Conservation (phyloP, 768 basidiomycete species). For the Phylloporus scabripes region DNA sequence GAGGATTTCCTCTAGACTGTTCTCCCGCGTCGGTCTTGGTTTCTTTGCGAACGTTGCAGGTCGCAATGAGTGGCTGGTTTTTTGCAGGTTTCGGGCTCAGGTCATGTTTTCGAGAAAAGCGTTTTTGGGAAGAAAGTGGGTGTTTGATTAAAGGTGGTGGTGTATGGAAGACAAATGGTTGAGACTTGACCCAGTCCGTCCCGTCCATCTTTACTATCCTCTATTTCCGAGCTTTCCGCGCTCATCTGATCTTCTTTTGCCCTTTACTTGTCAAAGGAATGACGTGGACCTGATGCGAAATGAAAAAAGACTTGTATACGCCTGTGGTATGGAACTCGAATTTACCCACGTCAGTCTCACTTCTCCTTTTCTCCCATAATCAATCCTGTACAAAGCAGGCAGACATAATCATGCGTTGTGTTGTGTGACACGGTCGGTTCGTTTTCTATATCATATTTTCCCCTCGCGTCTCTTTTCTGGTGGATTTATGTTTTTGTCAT, state of each 20-base stretch:
- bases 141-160: not conserved
- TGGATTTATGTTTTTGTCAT: slow-evolving; percentile 7
- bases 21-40: slow-evolving; percentile 25
- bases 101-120: slow-evolving; percentile 14
- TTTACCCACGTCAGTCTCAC: slow-evolving; percentile 19
- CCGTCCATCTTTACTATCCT: slow-evolving; percentile 30
- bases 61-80: slow-evolving; percentile 28
- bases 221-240: slow-evolving; percentile 14
- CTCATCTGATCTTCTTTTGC: slow-evolving; percentile 25
- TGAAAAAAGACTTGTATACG: slow-evolving; percentile 13
- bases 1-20: slow-evolving; percentile 68
- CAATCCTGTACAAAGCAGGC: slow-evolving; percentile 21
- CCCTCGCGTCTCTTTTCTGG: not conserved
- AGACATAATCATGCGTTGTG: slow-evolving; percentile 5
- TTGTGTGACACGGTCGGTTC: slow-evolving; percentile 33
- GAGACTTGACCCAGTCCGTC: slow-evolving; percentile 35
- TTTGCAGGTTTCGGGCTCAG: slow-evolving; percentile 26
- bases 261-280: slow-evolving; percentile 6
- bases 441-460: slow-evolving; percentile 8
- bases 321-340: slow-evolving; percentile 26
- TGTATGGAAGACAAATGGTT: slow-evolving; percentile 15
- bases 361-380: slow-evolving; percentile 9
- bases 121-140: slow-evolving; percentile 1
- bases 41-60: slow-evolving; percentile 24
- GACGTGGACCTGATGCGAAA: slow-evolving; percentile 4